Percentiles rank a stretch among this genome's conserved stretches.
These are phyloP conservation scores for Yarrowia sp. DNA, from an alignment of 805 yeast species.

Conservation along the genomic window DNA sequence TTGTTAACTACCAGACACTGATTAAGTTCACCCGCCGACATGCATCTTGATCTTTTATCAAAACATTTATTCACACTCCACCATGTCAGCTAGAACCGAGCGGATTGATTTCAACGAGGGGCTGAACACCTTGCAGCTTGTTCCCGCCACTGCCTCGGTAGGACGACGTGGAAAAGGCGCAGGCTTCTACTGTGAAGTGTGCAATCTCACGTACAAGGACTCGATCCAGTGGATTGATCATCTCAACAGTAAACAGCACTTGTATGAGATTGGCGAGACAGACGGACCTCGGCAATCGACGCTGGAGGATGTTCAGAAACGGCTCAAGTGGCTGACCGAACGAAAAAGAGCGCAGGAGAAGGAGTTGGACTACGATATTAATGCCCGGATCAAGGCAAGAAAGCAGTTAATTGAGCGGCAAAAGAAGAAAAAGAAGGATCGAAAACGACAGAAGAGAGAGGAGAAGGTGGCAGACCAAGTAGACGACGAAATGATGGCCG, in stretches of 20 bases:
- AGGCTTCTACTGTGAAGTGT: conserved; percentile 84
- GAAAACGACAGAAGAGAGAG: conserved; percentile 16
- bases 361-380: conserved; percentile 30
- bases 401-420: conserved; percentile 10
- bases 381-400: conserved; percentile 23
- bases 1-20: background rate
- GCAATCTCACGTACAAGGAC: conserved; percentile 83
- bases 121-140: conserved; percentile 49
- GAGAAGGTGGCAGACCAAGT: conserved; percentile 1
- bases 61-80: too few relatives aligned
- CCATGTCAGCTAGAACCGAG: conserved; percentile 43
- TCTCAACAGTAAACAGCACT: conserved; percentile 73
- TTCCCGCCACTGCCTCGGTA: conserved; percentile 50
- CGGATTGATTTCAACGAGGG: conserved; percentile 48
- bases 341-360: conserved; percentile 44
- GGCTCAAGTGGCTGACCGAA: conserved; percentile 52
- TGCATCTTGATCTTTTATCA: background rate
- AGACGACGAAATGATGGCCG: conserved; percentile 35
- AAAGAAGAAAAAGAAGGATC: conserved; percentile 21
- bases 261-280: conserved; percentile 50
- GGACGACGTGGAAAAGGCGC: conserved; percentile 63
- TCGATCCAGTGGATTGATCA: conserved; percentile 83
- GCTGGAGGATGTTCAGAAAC: conserved; percentile 56
- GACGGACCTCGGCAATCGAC: conserved; percentile 53
- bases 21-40: conserved; percentile 1